Conservation (phyloP, 352 stramenopile genomes). For the Globisporangium emineosum region DNA sequence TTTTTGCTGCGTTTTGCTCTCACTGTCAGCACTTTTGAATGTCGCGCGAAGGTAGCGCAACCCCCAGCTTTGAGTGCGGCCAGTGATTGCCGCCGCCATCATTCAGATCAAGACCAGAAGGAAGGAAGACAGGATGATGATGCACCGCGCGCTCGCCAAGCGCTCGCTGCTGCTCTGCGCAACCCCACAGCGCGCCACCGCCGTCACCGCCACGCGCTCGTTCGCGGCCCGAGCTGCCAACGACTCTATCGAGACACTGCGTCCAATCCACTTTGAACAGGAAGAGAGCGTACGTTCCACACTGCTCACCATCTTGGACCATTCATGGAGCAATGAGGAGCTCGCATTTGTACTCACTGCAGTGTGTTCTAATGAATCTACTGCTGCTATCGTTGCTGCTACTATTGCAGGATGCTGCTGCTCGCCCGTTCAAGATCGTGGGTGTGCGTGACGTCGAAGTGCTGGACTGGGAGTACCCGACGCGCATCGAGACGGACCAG, state of each 20-base stretch:
- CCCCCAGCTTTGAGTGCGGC: background rate
- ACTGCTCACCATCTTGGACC: background rate
- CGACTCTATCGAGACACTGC: slow-evolving; percentile 25
- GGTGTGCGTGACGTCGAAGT: slow-evolving; percentile 80
- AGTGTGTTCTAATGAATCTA: background rate
- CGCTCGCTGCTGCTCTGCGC: slow-evolving; percentile 15
- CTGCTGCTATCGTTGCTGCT: slow-evolving; percentile 1
- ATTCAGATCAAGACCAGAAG: background rate
- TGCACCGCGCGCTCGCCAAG: slow-evolving; percentile 20
- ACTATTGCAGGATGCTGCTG: slow-evolving; percentile 26
- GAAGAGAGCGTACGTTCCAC: slow-evolving; percentile 48
- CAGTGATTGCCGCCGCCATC: slow-evolving; percentile 15
- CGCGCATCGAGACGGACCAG: slow-evolving; percentile 58
- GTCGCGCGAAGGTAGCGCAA: slow-evolving; percentile 16
- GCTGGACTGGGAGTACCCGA: slow-evolving; percentile 72
- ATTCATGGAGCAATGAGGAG: background rate
- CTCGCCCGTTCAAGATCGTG: slow-evolving; percentile 72
- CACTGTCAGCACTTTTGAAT: background rate
- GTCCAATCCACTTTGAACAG: slow-evolving; percentile 72
- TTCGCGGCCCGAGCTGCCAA: slow-evolving; percentile 22
- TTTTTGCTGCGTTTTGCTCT: background rate
- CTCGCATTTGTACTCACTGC: background rate
- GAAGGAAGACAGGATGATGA: slow-evolving; percentile 16
- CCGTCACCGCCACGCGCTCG: slow-evolving; percentile 21
- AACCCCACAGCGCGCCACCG: slow-evolving; percentile 8